Evolutionary conservation across 2,329 filamentous ascomycete genomes (phyloP).

Genomic region (Septoria petroselini): DNA sequence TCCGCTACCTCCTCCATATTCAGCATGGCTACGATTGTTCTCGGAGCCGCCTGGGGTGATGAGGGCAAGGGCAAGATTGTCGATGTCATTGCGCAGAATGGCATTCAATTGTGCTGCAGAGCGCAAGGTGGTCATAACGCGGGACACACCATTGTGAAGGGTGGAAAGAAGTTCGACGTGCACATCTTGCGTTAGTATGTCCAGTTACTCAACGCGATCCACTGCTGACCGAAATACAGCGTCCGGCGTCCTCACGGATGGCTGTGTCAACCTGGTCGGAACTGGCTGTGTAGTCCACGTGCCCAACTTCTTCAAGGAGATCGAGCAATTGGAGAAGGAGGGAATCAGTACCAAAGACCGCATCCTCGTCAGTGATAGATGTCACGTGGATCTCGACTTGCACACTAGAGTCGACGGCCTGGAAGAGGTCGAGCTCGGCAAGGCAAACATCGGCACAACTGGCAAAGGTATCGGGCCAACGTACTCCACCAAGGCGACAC

Average conservation of each 20-base stretch:
- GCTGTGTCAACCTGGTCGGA: conserved; percentile 69
- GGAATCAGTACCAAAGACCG: conserved; percentile 58
- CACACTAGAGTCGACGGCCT: conserved; percentile 67
- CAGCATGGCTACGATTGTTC: conserved; percentile 53
- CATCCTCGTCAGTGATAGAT: conserved; percentile 63
- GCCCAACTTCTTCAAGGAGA: conserved; percentile 64
- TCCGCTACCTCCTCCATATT: not conserved
- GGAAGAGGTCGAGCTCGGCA: conserved; percentile 53
- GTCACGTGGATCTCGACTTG: conserved; percentile 63
- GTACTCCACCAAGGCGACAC: conserved; percentile 62
- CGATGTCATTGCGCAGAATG: conserved; percentile 43
- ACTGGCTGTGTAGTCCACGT: conserved; percentile 63
- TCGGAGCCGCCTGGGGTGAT: conserved; percentile 61
- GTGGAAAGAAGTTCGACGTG: conserved; percentile 50
- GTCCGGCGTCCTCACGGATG: conserved; percentile 69
- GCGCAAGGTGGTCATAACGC: conserved; percentile 62
- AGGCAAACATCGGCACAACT: conserved; percentile 52
- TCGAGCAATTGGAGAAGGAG: conserved; percentile 59
- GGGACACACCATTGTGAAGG: conserved; percentile 47
- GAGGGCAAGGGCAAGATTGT: conserved; percentile 60
- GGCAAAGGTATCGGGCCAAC: conserved; percentile 53
- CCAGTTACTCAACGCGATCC: not conserved
- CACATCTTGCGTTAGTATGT: conserved; percentile 53
- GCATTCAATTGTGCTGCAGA: conserved; percentile 56
- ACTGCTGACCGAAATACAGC: conserved; percentile 40